Evolutionary conservation across 345 rosid genomes (phyloP).

Genomic region (Camelina neglecta): DNA sequence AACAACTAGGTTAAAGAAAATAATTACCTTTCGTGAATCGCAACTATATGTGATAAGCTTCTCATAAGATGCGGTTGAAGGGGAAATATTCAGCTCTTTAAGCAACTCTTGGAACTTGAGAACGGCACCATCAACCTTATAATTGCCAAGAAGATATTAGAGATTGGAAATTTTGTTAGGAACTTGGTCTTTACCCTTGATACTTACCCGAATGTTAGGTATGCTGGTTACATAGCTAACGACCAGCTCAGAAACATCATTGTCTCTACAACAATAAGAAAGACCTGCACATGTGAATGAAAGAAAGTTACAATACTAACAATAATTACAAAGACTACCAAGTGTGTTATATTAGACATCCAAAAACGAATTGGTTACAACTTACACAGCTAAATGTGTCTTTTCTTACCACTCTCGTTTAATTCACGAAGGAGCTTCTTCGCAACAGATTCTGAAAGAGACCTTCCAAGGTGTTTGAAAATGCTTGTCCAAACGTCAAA

Average conservation of each 20-base stretch:
- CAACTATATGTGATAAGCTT: neutral
- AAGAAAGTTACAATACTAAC: slow-evolving; percentile 47
- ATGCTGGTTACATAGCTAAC: slow-evolving; percentile 53
- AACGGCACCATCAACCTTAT: neutral
- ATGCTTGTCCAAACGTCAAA: slow-evolving; percentile 41
- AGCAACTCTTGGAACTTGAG: neutral
- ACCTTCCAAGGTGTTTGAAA: slow-evolving; percentile 60
- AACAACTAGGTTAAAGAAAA: neutral
- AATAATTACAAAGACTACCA: neutral
- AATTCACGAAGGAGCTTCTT: slow-evolving; percentile 54
- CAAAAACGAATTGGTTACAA: neutral
- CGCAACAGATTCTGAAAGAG: slow-evolving; percentile 46
- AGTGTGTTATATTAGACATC: neutral
- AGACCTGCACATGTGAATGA: neutral
- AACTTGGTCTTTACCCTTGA: neutral
- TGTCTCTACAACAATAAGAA: slow-evolving; percentile 46
- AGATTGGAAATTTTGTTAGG: neutral
- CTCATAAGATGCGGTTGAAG: neutral
- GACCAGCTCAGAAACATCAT: slow-evolving; percentile 54
- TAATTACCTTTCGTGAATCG: neutral
- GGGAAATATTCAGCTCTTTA: neutral
- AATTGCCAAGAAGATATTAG: neutral
- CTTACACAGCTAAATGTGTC: neutral
- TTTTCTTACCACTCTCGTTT: slow-evolving; percentile 14
- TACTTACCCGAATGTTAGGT: slow-evolving; percentile 74